These are phyloP conservation scores for Mesotaenium endlicherianum DNA, from an alignment of 139 green algal species.

Conservation along the genomic window DNA sequence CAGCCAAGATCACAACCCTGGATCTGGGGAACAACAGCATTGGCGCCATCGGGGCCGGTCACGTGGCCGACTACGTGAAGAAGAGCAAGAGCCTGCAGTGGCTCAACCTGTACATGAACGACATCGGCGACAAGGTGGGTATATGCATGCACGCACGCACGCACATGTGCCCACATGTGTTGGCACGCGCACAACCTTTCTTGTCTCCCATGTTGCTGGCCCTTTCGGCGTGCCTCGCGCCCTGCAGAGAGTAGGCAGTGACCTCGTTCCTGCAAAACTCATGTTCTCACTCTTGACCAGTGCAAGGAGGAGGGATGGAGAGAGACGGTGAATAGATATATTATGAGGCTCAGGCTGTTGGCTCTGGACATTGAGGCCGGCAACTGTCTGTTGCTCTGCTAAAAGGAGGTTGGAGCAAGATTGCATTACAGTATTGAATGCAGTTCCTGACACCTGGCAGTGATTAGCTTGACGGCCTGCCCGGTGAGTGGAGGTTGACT, in stretches of 20 bases:
- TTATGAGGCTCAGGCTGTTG: no score
- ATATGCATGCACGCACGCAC: not conserved
- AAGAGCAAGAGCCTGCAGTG: constrained; percentile 66
- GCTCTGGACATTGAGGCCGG: no score
- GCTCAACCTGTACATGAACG: constrained; percentile 97
- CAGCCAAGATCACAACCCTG: constrained; percentile 61
- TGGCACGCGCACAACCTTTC: no score
- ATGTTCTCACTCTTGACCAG: no score
- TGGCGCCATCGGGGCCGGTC: constrained; percentile 61
- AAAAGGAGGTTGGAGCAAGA: not conserved
- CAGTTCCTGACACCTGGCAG: not conserved
- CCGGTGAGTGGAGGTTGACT: not conserved
- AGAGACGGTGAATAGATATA: no score
- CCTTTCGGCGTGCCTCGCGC: no score
- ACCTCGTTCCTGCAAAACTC: no score
- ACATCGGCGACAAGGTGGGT: constrained; percentile 71
- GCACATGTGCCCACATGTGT: no score
- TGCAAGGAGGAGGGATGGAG: no score
- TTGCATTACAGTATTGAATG: not conserved
- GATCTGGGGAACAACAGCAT: constrained; percentile 94
- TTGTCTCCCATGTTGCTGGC: no score
- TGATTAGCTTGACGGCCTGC: not conserved
- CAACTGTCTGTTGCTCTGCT: no score
- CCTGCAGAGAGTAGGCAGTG: no score
- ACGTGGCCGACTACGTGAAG: constrained; percentile 74